A percentile compares a stretch with the other conserved stretches of the same genome.
Evolutionary conservation across 75 land plant species (phyloP).

Genomic region (Azolla pinnata): DNA sequence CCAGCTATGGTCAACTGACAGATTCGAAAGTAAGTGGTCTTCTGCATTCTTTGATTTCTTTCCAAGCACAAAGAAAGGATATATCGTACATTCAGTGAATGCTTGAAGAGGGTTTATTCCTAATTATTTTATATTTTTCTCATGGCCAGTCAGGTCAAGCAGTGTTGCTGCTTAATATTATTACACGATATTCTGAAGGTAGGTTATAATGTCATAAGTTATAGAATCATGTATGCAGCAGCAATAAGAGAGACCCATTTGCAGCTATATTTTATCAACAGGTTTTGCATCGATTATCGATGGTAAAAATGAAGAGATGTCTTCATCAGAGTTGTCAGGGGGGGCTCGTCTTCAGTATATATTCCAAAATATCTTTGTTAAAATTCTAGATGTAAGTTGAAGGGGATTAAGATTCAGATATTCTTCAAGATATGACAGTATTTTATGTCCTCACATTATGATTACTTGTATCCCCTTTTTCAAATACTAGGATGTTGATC

Average conservation of each 20-base stretch:
- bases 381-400: slow-evolving; percentile 28
- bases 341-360: slow-evolving; percentile 39
- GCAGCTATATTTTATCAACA: slow-evolving; percentile 11
- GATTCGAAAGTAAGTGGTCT: slow-evolving; percentile 23
- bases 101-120: background rate
- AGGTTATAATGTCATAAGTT: slow-evolving; percentile 1
- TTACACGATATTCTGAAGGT: slow-evolving; percentile 35
- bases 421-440: background rate
- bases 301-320: slow-evolving; percentile 43
- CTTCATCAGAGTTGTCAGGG: slow-evolving; percentile 33
- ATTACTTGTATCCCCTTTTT: background rate
- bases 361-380: slow-evolving; percentile 37
- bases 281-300: slow-evolving; percentile 33
- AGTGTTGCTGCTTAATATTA: slow-evolving; percentile 22
- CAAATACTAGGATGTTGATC: slow-evolving; percentile 27
- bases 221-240: background rate
- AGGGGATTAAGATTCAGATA: background rate
- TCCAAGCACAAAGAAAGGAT: background rate
- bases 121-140: background rate
- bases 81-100: background rate
- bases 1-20: slow-evolving; percentile 34
- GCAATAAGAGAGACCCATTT: no score
- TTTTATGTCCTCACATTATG: background rate
- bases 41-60: background rate
- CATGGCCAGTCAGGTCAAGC: slow-evolving; percentile 23